Conservation (phyloP, 2,329 filamentous ascomycete species). For the Macroventuria anomochaeta region DNA sequence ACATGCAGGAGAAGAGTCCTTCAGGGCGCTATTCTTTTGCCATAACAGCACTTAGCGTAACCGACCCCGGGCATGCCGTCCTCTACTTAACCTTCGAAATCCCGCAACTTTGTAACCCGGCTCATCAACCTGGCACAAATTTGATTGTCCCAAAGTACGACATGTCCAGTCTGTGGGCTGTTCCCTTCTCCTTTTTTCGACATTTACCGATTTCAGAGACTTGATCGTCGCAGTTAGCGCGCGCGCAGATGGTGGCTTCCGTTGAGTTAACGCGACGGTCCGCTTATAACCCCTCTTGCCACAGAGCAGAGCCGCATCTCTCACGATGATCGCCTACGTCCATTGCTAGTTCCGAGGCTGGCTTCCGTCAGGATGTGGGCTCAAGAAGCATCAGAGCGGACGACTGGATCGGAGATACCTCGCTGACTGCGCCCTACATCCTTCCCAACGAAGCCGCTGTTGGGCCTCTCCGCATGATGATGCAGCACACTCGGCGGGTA, state of each 20-base stretch:
- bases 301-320: slow-evolving; percentile 31
- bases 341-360: background rate
- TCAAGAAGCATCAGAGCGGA: background rate
- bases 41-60: slow-evolving; percentile 13
- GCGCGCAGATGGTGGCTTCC: background rate
- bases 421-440: slow-evolving; percentile 3
- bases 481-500: background rate
- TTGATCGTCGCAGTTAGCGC: slow-evolving; percentile 3
- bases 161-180: background rate
- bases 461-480: slow-evolving; percentile 8
- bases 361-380: background rate
- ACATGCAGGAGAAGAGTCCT: slow-evolving; percentile 23
- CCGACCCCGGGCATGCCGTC: slow-evolving; percentile 16
- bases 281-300: slow-evolving; percentile 26
- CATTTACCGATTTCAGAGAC: background rate
- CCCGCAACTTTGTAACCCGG: slow-evolving; percentile 15
- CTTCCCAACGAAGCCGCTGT: slow-evolving; percentile 3
- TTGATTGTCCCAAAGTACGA: background rate
- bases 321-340: background rate
- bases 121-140: background rate
- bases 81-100: slow-evolving; percentile 31
- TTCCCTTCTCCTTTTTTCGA: background rate
- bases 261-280: slow-evolving; percentile 12
- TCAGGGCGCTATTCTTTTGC: slow-evolving; percentile 8
- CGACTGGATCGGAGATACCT: background rate